A percentile compares a stretch with the other conserved stretches of the same genome.
These are phyloP conservation scores for Haplosporangium sp. DNA, from an alignment of 371 early-diverging fungal genomes.

Conservation along the genomic window DNA sequence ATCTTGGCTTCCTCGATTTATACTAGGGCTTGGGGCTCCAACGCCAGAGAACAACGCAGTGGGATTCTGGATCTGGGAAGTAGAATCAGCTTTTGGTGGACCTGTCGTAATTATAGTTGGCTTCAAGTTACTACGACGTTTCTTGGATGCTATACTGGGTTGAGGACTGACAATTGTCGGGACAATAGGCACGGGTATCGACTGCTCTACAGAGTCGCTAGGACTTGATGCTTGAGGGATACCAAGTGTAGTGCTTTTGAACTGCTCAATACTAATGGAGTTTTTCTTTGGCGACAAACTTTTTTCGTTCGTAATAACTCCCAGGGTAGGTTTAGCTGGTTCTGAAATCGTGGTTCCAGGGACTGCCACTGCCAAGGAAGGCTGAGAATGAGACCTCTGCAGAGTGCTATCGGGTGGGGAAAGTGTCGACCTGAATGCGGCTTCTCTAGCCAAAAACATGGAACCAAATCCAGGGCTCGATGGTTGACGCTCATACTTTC, in stretches of 20 bases:
- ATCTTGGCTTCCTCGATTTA: not conserved
- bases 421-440: constrained; percentile 22
- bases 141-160: constrained; percentile 6
- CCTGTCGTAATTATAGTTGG: constrained; percentile 37
- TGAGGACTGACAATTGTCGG: not conserved
- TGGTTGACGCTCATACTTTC: constrained; percentile 41
- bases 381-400: constrained; percentile 2
- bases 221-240: not conserved
- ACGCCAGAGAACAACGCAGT: not conserved
- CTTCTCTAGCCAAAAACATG: constrained; percentile 50
- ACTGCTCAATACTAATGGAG: not conserved
- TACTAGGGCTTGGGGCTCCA: not conserved
- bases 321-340: not conserved
- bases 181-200: not conserved
- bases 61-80: constrained; percentile 2
- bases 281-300: not conserved
- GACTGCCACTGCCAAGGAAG: constrained; percentile 25
- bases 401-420: not conserved
- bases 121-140: constrained; percentile 36
- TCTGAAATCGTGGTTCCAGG: constrained; percentile 12
- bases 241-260: not conserved
- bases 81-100: constrained; percentile 6
- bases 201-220: not conserved
- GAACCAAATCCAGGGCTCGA: constrained; percentile 52
- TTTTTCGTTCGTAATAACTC: not conserved